Conservation (phyloP, 768 basidiomycete species). For the Naganishia vishniacii region DNA sequence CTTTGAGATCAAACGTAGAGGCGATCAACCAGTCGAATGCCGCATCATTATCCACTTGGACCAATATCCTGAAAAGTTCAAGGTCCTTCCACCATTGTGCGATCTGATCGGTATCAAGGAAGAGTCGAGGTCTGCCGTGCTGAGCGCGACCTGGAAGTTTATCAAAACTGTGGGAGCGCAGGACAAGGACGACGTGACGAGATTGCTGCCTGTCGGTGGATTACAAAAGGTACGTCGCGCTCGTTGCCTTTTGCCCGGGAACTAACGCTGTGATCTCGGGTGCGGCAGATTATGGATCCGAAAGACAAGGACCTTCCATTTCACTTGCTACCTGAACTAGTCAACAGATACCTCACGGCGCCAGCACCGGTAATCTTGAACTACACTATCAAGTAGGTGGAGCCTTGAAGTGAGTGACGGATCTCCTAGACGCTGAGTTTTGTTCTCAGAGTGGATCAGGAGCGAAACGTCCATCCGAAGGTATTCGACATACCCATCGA, state of each 20-base stretch:
- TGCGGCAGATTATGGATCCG: conserved; percentile 35
- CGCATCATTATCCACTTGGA: conserved; percentile 80
- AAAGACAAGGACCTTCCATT: conserved; percentile 55
- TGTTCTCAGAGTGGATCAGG: conserved; percentile 52
- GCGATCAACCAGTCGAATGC: conserved; percentile 69
- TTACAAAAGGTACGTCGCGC: conserved; percentile 39
- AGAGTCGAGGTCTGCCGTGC: conserved; percentile 71
- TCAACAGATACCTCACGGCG: conserved; percentile 69
- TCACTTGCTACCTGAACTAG: conserved; percentile 73
- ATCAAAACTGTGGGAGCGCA: conserved; percentile 74
- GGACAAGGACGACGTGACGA: conserved; percentile 53
- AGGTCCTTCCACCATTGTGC: conserved; percentile 64
- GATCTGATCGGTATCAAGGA: conserved; percentile 70
- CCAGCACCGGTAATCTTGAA: conserved; percentile 76
- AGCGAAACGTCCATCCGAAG: conserved; percentile 56
- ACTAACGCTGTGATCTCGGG: neutral
- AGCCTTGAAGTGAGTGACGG: neutral
- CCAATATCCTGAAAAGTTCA: conserved; percentile 80
- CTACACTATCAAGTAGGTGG: conserved; percentile 52
- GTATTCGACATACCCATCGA: conserved; percentile 87
- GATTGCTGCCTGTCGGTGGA: conserved; percentile 40
- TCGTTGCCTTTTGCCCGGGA: neutral
- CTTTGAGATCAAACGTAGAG: conserved; percentile 74
- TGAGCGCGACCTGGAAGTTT: conserved; percentile 85
- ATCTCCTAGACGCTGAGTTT: neutral